These are phyloP conservation scores for Piloderma croceum DNA, from an alignment of 768 basidiomycete genomes.

Conservation along the genomic window DNA sequence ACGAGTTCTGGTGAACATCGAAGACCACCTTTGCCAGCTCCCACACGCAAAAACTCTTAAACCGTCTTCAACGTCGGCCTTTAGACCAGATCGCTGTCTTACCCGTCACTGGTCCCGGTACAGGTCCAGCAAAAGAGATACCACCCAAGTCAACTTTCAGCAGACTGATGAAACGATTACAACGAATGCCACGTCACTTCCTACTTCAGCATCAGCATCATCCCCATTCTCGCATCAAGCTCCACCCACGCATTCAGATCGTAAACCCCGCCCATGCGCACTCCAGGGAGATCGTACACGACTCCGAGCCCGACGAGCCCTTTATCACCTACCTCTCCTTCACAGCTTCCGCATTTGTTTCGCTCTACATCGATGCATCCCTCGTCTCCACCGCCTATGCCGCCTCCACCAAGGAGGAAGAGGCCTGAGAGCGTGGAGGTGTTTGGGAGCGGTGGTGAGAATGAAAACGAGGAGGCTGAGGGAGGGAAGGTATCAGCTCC, in stretches of 20 bases:
- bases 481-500: no score
- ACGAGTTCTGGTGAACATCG: no score
- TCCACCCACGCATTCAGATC: conserved; percentile 54
- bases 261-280: conserved; percentile 32
- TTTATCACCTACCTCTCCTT: conserved; percentile 7
- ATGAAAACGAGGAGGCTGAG: no score
- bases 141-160: no score
- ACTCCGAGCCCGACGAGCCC: conserved; percentile 9
- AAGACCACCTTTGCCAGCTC: no score
- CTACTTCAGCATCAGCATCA: conserved; percentile 5
- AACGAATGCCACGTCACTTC: conserved; percentile 6
- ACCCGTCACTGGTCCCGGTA: no score
- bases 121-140: conserved; percentile 22
- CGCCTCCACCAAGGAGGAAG: conserved; percentile 38
- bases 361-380: conserved; percentile 56
- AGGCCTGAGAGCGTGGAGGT: conserved; percentile 66
- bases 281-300: conserved; percentile 12
- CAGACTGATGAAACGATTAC: conserved; percentile 16
- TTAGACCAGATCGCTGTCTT: no score
- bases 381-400: conserved; percentile 31
- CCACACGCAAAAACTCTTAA: no score
- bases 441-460: no score
- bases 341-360: conserved; percentile 29
- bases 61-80: no score
- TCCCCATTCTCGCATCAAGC: conserved; percentile 34